These are phyloP conservation scores for Aspergillus saccharolyticus DNA, from an alignment of 495 filamentous ascomycete species.

Conservation along the genomic window DNA sequence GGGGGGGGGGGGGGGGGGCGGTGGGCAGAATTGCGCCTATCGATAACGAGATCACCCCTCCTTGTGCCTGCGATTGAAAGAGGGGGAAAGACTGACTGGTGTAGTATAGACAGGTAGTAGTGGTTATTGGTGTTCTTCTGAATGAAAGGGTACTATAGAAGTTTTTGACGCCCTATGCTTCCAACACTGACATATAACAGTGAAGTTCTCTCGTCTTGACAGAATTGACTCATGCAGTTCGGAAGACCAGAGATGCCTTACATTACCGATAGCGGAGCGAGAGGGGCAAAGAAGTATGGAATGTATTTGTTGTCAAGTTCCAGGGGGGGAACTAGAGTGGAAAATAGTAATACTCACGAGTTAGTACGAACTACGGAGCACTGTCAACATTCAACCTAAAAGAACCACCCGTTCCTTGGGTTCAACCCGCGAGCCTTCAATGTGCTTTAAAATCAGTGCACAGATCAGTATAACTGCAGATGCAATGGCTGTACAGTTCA, in stretches of 20 bases:
- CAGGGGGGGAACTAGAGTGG: slow-evolving; percentile 12
- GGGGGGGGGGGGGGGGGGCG: slow-evolving; percentile 10
- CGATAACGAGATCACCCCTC: slow-evolving; percentile 27
- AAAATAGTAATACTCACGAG: too few relatives aligned
- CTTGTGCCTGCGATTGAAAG: slow-evolving; percentile 1
- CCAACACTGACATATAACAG: not conserved
- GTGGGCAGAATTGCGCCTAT: slow-evolving; percentile 20
- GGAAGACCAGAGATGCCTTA: not conserved
- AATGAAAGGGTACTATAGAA: too few relatives aligned
- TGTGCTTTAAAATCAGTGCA: not conserved
- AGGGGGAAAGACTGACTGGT: not conserved
- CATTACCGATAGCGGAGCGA: not conserved
- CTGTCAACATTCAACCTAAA: slow-evolving; percentile 11
- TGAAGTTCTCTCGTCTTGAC: not conserved
- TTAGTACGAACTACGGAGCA: too few relatives aligned
- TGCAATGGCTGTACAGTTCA: not conserved
- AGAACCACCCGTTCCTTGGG: slow-evolving; percentile 15
- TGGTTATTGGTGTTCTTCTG: not conserved
- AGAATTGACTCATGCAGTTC: not conserved
- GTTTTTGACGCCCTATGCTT: too few relatives aligned
- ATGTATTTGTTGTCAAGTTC: slow-evolving; percentile 15
- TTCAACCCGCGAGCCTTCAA: slow-evolving; percentile 6
- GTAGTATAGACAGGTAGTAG: too few relatives aligned
- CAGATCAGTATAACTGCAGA: too few relatives aligned
- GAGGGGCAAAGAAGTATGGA: not conserved